Base-by-base conservation (phyloP, 1,284 basidiomycete genomes). In the Puccinia hordei region DNA sequence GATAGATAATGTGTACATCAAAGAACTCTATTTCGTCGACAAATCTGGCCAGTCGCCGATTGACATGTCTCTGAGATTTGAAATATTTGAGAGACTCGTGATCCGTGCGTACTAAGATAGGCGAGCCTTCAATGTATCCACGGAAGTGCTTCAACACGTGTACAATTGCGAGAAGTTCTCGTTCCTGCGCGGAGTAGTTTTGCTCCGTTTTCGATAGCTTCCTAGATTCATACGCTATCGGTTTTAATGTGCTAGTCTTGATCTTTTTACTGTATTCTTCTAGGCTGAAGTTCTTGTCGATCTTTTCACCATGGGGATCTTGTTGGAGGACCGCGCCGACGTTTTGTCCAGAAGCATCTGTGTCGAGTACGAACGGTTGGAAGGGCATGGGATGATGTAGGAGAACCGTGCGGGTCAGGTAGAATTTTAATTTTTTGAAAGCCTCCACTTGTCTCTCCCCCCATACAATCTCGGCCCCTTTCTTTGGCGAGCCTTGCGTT, bases 61-160 rank as follows among this genome's bases (percentile, higher is more conserved):
- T 73, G 8, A 72, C 68, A 6, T 72, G 13, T 24, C 24, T 19
- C 49, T 72, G 68, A 24, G 38, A 49, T 27, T 72, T 72, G 46
- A 72, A 72, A 22, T 72, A 49, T 49, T 51, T 72, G 35, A 72
- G 68, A 27, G 68, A 72, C 27, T 72, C 22, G 46, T 72, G 68
- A 15, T 49, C 44, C 15, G 35, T 72, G 13, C 44, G 19, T n/a
- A 72, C 68, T 5, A 72, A 17, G 17, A 72, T 72, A 2, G 68
- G 68, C 17, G 68, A 72, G 9, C 68, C 35, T 72, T 72, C 44
- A 17, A 72, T 51, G 68, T 46, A 72, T n/a, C 68, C 68, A 1
- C 68, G 9, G 33, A 72, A 44, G n/a, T 72, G 35, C 24, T 72
- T 72, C 9, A 72, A 24, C 10, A 41, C 68, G 49, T 72, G 41